Evolutionary conservation across 2,329 filamentous ascomycete genomes (phyloP), one percentile per base, ranked within the genome.

Genomic region (Sarocladium oryzae): DNA sequence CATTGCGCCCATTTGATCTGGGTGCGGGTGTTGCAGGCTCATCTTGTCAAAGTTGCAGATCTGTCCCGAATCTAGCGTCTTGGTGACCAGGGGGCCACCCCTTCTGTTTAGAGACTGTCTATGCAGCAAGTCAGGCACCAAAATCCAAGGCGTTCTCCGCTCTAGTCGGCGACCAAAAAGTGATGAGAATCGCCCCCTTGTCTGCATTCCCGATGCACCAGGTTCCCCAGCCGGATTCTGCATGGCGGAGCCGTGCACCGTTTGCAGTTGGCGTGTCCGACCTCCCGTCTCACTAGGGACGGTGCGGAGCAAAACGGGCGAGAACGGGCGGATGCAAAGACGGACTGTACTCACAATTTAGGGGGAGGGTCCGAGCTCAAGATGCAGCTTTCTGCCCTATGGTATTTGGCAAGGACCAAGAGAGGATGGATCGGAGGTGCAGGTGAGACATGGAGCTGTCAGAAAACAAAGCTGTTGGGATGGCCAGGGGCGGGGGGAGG

Each of bases 301-400:
- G 26, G 43, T 26, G 26, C 43, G 43, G 26, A 33, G 43, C 26
- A 33, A 20, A 48, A 32, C 26, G 43, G 26, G 32, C 26, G 33
- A 13, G 28, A 30, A 30, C 26, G 20, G 43, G 15, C 26, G 28
- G 43, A 48, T 48, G 43, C 43, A 48, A 33, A 32, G 28, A 30
- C 43, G 43, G 43, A 48, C 26, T 33, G 26, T 2, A 7, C 15
- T 4, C n/a, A 48, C 43, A 33, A 16, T 16, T 33, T 48, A 26
- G 43, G 11, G 16, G 18, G n/a, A 33, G 43, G 43, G 43, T 21
- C 43, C 43, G 43, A 48, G 43, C 43, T 48, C 43, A 48, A 32
- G 16, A 33, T 32, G 43, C 43, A 33, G 16, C 16, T 33, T 23
- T n/a, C 37, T n/a, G 40, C 40, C 40, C 40, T 28, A 43, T n/a